Evolutionary conservation across 257 asterid genomes (phyloP).

Genomic region (Ajuga chamaepitys): DNA sequence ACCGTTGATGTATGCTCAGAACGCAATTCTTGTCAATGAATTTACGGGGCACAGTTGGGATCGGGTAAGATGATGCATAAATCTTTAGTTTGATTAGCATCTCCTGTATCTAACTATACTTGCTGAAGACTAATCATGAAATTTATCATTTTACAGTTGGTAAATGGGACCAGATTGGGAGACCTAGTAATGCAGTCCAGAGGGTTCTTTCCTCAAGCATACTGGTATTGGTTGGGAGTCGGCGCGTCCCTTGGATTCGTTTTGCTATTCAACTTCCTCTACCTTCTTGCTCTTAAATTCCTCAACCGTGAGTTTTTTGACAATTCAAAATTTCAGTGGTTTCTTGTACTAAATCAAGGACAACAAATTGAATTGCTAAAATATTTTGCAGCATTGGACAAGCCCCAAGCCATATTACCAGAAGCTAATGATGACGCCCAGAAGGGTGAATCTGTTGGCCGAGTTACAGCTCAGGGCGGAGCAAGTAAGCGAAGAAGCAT

Average conservation of each 20-base stretch:
- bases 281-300: slow-evolving; percentile 26
- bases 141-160: slow-evolving; percentile 19
- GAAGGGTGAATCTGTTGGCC: slow-evolving; percentile 1
- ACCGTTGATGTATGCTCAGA: slow-evolving; percentile 65
- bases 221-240: slow-evolving; percentile 67
- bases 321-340: not conserved
- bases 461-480: not conserved
- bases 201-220: slow-evolving; percentile 46
- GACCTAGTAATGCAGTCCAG: slow-evolving; percentile 21
- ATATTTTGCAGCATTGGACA: slow-evolving; percentile 41
- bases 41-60: slow-evolving; percentile 58
- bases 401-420: slow-evolving; percentile 46
- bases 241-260: slow-evolving; percentile 40
- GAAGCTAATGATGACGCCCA: slow-evolving; percentile 23
- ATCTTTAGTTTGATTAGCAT: not conserved
- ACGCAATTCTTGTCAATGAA: slow-evolving; percentile 58
- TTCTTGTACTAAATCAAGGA: not conserved
- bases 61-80: slow-evolving; percentile 29
- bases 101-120: not conserved
- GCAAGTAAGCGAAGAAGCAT: slow-evolving; percentile 14
- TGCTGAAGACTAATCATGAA: not conserved
- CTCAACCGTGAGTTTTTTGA: slow-evolving; percentile 39
- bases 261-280: slow-evolving; percentile 31
- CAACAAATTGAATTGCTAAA: not conserved
- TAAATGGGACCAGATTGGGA: slow-evolving; percentile 43